phyloP scores from a whole-genome alignment of 768 basidiomycete species.

The Chalciporus pseudorubinellus region DNA sequence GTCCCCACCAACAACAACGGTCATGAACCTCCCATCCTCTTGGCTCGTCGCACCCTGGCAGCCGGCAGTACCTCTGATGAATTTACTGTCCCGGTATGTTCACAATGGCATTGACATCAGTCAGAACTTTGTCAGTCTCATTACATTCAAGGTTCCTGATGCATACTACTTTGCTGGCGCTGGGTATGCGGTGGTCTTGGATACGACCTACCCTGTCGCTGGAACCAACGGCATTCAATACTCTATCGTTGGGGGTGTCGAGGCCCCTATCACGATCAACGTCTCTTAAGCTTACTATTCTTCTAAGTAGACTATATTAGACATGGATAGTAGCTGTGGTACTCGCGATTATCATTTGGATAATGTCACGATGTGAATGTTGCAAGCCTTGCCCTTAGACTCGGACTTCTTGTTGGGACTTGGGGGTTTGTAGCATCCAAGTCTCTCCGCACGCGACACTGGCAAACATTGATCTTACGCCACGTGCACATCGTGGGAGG shows the following conservation, averaged over 20 bases:
- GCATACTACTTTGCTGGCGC: background rate
- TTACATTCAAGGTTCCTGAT: background rate
- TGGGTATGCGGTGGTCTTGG: background rate
- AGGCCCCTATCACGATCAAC: background rate
- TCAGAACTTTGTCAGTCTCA: too few species aligned
- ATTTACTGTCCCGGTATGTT: constrained; percentile 20
- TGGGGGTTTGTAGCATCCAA: too few species aligned
- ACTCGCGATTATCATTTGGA: too few species aligned
- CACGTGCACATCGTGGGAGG: too few species aligned
- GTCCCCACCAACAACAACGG: constrained; percentile 33
- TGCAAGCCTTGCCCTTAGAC: too few species aligned
- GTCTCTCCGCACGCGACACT: too few species aligned
- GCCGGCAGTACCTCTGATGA: constrained; percentile 6
- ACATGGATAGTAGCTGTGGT: too few species aligned
- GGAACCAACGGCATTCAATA: background rate
- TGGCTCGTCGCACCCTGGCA: constrained; percentile 20
- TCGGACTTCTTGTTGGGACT: too few species aligned
- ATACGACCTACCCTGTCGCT: background rate
- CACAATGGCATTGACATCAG: too few species aligned
- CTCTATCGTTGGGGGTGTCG: background rate
- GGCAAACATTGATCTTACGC: too few species aligned
- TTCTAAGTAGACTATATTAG: too few species aligned
- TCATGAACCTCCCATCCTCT: constrained; percentile 29
- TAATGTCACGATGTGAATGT: too few species aligned
- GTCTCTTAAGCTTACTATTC: background rate